Base-by-base conservation (phyloP, 2,329 filamentous ascomycete genomes). In the Botryotinia globosa region DNA sequence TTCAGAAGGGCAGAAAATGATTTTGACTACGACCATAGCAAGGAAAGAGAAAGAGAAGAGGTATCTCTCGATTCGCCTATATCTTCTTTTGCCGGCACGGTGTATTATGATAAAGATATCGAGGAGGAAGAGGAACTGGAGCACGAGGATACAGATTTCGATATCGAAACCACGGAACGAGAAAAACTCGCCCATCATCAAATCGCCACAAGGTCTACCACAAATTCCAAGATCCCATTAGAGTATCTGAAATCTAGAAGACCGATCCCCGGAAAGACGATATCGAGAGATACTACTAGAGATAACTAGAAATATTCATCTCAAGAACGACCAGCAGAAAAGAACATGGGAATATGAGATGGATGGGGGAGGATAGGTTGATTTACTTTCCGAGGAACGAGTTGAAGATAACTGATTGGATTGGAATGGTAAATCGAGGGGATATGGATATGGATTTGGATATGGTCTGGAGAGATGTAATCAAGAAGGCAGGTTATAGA, bases 281-380 rank as follows among this genome's bases (percentile, higher is more conserved):
- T 14, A n/a, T 10, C 32, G 22, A 51, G 22, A 12, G 10, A n/a
- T 51, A 1, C 4, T 51, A 10, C 44, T 45, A 51, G 48, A 25
- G 22, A 12, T 44, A 20, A 51, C 4, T 12, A 51, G 48, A 54
- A 2, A 16, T 25, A 48, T 10, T 1, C 6, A n/a, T 14, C 8
- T n/a, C 25, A 4, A n/a, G 0, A 14, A 14, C 22, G 25, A 51
- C 1, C 0, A 14, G 10, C 0, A 51, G 9, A n/a, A 5, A n/a
- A 6, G 48, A 16, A 14, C 0, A 51, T 6, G 12, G 5, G 5
- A n/a, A n/a, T 14, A 7, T 14, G 4, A 51, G 48, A 51, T n/a
- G 0, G 12, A 7, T 7, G 2, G 2, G 22, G 0, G 2, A 51
- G 4, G 5, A 44, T 44, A 18, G 6, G 5, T n/a, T 51, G 48